Conservation (phyloP, 805 yeast species). For the Zygosaccharomyces bailii region DNA sequence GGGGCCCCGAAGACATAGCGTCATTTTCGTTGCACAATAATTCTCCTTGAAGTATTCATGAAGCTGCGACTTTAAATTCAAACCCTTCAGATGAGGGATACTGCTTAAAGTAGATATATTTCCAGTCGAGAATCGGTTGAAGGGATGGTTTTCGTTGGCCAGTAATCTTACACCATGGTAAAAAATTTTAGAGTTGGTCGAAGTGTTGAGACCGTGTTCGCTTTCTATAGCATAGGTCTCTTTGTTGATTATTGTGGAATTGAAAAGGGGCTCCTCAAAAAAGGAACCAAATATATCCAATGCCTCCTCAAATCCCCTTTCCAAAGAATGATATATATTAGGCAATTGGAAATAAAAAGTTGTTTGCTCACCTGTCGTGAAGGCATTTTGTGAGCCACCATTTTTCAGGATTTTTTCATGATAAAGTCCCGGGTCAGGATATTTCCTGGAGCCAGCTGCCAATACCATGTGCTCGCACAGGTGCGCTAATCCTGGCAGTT, state of each 20-base stretch:
- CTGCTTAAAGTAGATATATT: conserved; percentile 47
- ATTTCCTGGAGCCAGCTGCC: conserved; percentile 51
- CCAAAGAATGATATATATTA: conserved; percentile 31
- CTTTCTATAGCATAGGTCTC: conserved; percentile 63
- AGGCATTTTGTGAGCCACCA: conserved; percentile 65
- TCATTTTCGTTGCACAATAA: conserved; percentile 49
- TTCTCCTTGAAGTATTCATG: conserved; percentile 39
- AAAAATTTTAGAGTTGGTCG: conserved; percentile 43
- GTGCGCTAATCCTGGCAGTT: conserved; percentile 81
- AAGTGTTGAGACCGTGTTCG: conserved; percentile 59
- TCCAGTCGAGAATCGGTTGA: conserved; percentile 65
- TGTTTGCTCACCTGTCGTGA: conserved; percentile 65
- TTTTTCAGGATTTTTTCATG: conserved; percentile 42
- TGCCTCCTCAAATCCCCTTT: conserved; percentile 44
- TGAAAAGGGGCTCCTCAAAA: conserved; percentile 51
- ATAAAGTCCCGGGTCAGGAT: conserved; percentile 46
- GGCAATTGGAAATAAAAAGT: conserved; percentile 64
- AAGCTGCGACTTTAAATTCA: conserved; percentile 39
- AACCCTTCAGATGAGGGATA: conserved; percentile 33
- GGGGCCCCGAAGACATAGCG: conserved; percentile 61
- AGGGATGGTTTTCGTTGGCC: conserved; percentile 48
- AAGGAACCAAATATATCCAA: conserved; percentile 49
- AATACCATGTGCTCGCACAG: conserved; percentile 75
- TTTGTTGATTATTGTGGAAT: conserved; percentile 39
- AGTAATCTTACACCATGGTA: conserved; percentile 58